Base-by-base conservation (phyloP, 1,284 basidiomycete genomes). In the Phlebopus sp. region DNA sequence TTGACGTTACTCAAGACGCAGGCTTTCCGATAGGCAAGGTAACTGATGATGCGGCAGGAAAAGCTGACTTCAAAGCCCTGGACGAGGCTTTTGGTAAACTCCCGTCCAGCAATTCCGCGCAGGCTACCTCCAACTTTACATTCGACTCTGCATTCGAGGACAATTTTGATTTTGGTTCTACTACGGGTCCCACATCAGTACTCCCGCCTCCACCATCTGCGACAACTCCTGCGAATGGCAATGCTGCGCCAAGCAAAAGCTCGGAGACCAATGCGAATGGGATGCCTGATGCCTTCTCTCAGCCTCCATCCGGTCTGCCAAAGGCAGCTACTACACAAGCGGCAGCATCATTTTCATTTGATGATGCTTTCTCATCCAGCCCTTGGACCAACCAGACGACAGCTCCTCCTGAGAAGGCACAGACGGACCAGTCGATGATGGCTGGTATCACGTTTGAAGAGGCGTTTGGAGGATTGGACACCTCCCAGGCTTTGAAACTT, bases 131-230 rank as follows among this genome's bases (percentile, higher is more conserved):
- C 3, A 68, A 70, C 14, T 80, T 84, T 55, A 72, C 79, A 9
- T 86, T 90, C 51, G 86, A 85, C 49, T 72, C 79, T 47, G 77
- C 74, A n/a, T 93, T 93, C 57, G 91, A 93, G 30, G 90, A 92
- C 58, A 86, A 89, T 54, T 92, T 93, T 62, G 90, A 93, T 68
- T 94, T 94, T 55, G 74, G 70, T 1, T 73, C 79, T 38, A 73
- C 77, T 1, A 71, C 75, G 9, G 71, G 71, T 15, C 49, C 63
- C 5, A 62, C 57, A 43, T 57, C 66, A 18, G 58, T 59, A 25
- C 56, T 68, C 46, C 57, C 66, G 23, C 52, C 64, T n/a, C 42
- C 55, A 15, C 49, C 57, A 2, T 44, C 57, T 15, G 45, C 51
- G 21, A 42, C 37, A 37, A 50, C 48, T 1, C 46, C 50, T 50